A percentile compares a stretch with the other conserved stretches of the same genome.
phyloP scores from a whole-genome alignment of 1,139 yeast genomes.

The Candida anutae region DNA sequence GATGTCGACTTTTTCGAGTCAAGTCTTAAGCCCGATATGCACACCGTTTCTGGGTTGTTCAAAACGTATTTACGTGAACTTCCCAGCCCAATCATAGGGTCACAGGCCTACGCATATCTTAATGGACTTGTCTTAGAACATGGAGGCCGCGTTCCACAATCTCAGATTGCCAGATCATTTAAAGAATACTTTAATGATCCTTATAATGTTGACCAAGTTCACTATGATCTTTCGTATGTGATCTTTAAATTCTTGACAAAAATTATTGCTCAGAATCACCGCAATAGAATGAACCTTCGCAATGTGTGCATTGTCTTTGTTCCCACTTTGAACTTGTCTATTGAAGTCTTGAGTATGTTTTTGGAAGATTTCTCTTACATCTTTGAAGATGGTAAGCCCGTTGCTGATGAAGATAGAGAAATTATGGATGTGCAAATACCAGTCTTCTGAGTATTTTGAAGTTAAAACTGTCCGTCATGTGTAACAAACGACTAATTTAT shows the following conservation, averaged over 20 bases:
- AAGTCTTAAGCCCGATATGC: slow-evolving; percentile 47
- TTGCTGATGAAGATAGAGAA: slow-evolving; percentile 30
- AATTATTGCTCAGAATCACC: slow-evolving; percentile 54
- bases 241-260: slow-evolving; percentile 60
- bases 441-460: slow-evolving; percentile 27
- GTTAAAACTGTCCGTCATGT: no score
- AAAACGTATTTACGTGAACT: slow-evolving; percentile 69
- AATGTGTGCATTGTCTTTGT: slow-evolving; percentile 81
- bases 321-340: slow-evolving; percentile 70
- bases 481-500: no score
- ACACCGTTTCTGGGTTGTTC: slow-evolving; percentile 72
- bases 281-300: slow-evolving; percentile 76
- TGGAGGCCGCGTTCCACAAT: slow-evolving; percentile 7
- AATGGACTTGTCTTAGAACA: slow-evolving; percentile 17
- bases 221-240: slow-evolving; percentile 55
- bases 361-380: slow-evolving; percentile 59
- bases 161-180: slow-evolving; percentile 22
- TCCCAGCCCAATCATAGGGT: slow-evolving; percentile 58
- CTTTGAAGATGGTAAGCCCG: slow-evolving; percentile 47
- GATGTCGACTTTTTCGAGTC: slow-evolving; percentile 60
- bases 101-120: slow-evolving; percentile 32
- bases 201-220: slow-evolving; percentile 27
- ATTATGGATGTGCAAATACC: slow-evolving; percentile 37
- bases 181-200: slow-evolving; percentile 23
- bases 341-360: slow-evolving; percentile 54